phyloP scores from a whole-genome alignment of 176 grass and related monocot species.

The Alloteropsis semialata region DNA sequence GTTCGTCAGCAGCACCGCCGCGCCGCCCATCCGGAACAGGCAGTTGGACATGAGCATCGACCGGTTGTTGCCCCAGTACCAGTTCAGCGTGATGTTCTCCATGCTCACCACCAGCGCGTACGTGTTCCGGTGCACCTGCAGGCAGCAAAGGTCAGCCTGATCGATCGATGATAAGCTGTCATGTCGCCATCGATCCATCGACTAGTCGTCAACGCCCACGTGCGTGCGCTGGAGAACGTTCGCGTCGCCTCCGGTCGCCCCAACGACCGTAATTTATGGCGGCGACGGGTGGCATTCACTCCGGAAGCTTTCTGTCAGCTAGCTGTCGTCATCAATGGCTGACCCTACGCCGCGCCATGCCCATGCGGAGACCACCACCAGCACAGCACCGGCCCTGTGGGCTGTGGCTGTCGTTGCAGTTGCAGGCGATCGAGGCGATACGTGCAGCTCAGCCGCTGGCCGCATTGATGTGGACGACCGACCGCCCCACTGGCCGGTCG shows the following conservation, averaged over 20 bases:
- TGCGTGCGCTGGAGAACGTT: neutral
- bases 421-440: neutral
- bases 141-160: neutral
- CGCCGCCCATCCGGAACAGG: conserved; percentile 95
- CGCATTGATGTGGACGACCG: neutral
- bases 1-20: conserved; percentile 78
- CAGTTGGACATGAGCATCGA: conserved; percentile 98
- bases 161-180: neutral
- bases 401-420: no score
- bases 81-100: conserved; percentile 97
- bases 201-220: neutral
- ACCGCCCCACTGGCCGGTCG: neutral
- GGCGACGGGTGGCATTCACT: neutral
- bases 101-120: conserved; percentile 93
- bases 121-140: conserved; percentile 76
- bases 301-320: neutral
- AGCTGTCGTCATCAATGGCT: conserved; percentile 31
- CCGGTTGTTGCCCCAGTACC: conserved; percentile 92
- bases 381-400: neutral
- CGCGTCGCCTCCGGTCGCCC: neutral
- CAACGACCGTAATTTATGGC: neutral
- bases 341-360: neutral
- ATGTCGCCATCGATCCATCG: no score
- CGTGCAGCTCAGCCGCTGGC: neutral
- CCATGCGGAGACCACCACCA: neutral